Conservation (phyloP, 306 rosid genomes). For the Corylus heterophylla region DNA sequence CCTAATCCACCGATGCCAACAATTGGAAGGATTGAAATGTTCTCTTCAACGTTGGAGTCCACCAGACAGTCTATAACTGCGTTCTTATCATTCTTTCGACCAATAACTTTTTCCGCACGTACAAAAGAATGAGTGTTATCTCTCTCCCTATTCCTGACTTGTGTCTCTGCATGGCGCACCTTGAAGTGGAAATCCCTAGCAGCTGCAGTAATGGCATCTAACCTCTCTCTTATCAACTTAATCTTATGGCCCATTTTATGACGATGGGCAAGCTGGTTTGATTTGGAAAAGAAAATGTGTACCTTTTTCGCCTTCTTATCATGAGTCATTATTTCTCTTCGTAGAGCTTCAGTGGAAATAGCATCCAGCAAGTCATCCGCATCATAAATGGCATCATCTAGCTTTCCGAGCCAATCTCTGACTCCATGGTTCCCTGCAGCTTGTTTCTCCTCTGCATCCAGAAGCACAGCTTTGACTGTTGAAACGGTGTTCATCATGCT, state of each 20-base stretch:
- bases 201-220: background rate
- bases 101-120: background rate
- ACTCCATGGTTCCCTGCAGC: background rate
- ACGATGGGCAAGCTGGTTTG: too few species aligned
- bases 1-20: conserved; percentile 24
- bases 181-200: background rate
- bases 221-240: background rate
- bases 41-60: background rate
- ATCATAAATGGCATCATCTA: background rate
- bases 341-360: background rate
- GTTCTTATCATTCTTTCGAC: conserved; percentile 12
- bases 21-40: conserved; percentile 10
- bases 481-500: background rate
- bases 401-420: background rate
- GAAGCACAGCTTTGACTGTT: too few species aligned
- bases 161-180: too few species aligned
- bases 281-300: background rate
- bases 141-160: background rate
- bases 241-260: background rate
- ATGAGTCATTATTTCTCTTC: background rate
- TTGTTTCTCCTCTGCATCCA: too few species aligned
- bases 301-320: background rate
- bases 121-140: background rate
- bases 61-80: background rate
- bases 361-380: background rate